A percentile compares a stretch with the other conserved stretches of the same genome.
Evolutionary conservation across 1,284 basidiomycete genomes (phyloP).

Genomic region (Ganoderma multipileum): DNA sequence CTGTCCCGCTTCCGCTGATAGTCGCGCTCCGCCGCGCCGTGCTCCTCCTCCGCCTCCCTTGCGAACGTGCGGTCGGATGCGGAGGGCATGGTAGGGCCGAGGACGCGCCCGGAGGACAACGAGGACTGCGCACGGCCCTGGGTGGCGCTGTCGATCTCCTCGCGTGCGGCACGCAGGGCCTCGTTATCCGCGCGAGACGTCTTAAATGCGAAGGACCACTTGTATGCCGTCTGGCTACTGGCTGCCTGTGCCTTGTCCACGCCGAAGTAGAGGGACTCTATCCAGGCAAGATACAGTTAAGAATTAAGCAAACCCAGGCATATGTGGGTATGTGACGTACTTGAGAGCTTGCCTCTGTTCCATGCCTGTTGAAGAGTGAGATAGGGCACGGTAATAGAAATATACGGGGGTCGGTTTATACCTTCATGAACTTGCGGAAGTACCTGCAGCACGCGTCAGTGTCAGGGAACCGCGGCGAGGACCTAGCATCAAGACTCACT

Average conservation of each 20-base stretch:
- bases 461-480: conserved; percentile 38
- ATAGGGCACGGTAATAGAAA: not conserved
- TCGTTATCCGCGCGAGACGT: conserved; percentile 55
- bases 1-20: conserved; percentile 69
- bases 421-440: conserved; percentile 86
- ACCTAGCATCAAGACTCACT: conserved; percentile 50
- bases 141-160: conserved; percentile 66
- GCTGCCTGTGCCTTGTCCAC: conserved; percentile 55
- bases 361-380: conserved; percentile 55
- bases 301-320: not conserved
- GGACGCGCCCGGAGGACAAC: conserved; percentile 49
- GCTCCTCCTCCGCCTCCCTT: conserved; percentile 62
- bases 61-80: conserved; percentile 68
- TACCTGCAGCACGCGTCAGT: conserved; percentile 57
- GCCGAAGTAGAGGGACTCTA: conserved; percentile 68
- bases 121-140: conserved; percentile 42
- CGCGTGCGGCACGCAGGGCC: conserved; percentile 63
- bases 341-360: conserved; percentile 75
- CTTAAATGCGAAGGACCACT: conserved; percentile 61
- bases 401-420: conserved; percentile 34
- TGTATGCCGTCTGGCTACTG: conserved; percentile 66
- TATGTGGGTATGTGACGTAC: conserved; percentile 45
- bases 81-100: conserved; percentile 73
- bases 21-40: conserved; percentile 54
- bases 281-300: conserved; percentile 6